Base-by-base conservation (phyloP, 2,329 filamentous ascomycete species). In the Ophiostoma perfectum region DNA sequence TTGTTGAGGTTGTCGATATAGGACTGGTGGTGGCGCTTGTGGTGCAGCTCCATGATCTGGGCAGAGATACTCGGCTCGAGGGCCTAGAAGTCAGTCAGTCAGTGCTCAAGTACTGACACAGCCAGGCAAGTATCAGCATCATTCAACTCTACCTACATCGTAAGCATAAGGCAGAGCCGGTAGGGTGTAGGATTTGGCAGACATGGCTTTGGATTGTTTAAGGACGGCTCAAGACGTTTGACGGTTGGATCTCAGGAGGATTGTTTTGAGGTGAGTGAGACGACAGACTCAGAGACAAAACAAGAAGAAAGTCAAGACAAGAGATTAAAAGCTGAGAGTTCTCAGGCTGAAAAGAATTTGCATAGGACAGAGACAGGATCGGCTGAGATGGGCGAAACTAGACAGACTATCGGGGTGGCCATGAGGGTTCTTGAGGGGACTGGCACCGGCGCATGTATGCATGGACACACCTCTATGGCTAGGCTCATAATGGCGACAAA, bases 31-130 rank as follows among this genome's bases (percentile, higher is more conserved):
- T 97, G 93, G 81, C 93, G 94, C 81, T 86, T 89, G 86, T 97
- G 91, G 84, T 97, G 93, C 63, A 96, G 87, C 82, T 96, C 91
- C 93, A 97, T 97, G 83, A 97, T 97, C 81, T 95, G 88, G 78
- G 90, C 90, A 65, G 90, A 93, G 82, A 97, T 88, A 76, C 77
- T 75, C 16, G 80, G 80, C 79, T 93, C 91, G 71, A 93, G 88
- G 2, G 76, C 75, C 75, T 77, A 8, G 44, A 44, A 47, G 16
- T 45, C 27, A 49, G 58, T 64, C 7, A 64, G 62, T 55, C 3
- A 9, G 49, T 11, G 18, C 8, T 18, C 12, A 41, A 4, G n/a
- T 11, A 27, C 7, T 39, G 39, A 27, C 39, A 36, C 9, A 4
- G 18, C 2, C 6, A 4, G 18, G 27, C 27, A 27, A 27, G 27